Evolutionary conservation across 352 stramenopile species (phyloP), one percentile per base, ranked within the genome.

Genomic region (Pythium angustatum): DNA sequence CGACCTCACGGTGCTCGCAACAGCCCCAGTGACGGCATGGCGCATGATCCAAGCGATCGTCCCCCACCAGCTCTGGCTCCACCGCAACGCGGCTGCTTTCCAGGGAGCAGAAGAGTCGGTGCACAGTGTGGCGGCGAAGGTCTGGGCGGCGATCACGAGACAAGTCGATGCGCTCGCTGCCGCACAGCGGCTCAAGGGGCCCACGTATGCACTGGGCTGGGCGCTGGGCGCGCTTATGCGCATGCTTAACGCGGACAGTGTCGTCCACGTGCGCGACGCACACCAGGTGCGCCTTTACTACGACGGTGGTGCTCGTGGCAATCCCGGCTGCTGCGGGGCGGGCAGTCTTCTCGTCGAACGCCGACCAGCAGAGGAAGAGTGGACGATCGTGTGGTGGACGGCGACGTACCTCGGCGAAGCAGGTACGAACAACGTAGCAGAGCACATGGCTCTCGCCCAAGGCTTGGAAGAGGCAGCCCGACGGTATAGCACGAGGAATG

Each of bases 61-160:
- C 10, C 50, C 50, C 3, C 50, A 58, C 31, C 50, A 58, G 22
- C 50, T 58, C 30, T 58, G 50, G 50, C 50, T 58, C 7, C 30
- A 45, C 8, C 31, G 50, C 31, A 58, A 58, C 31, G 50, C 50
- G 47, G 50, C 30, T 12, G 50, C 50, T 1, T 58, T 58, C 22
- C 22, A 47, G 5, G 17, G 22, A 12, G 7, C 28, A 3, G n/a
- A 5, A 8, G 49, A 57, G 5, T 30, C 49, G 28, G 19, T 57
- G 3, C 28, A 26, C 49, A 43, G 28, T 31, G 24, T 57, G 8
- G n/a, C 11, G 50, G 50, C 50, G 5, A 43, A 43, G 11, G n/a
- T 17, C 11, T 8, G 36, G 36, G 36, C 36, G 36, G 36, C 12
- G 11, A 17, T 43, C 12, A 17, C 15, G 36, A 43, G n/a, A 19